Base-by-base conservation (phyloP, 2,329 filamentous ascomycete genomes). In the Nothophaeocryptopus gaeumannii region DNA sequence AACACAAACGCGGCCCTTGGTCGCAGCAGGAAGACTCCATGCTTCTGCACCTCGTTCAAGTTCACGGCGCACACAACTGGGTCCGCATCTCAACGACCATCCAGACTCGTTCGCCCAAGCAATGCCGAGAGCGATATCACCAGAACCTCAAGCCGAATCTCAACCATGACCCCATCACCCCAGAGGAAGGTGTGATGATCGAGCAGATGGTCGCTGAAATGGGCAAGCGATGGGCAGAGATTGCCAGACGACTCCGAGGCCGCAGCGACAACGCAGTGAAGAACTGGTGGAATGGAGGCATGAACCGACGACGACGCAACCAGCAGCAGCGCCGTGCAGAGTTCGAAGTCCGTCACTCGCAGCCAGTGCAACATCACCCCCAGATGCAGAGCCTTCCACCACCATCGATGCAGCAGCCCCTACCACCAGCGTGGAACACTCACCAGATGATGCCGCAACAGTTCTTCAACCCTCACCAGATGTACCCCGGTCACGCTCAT, bases 221-320 rank as follows among this genome's bases (percentile, higher is more conserved):
- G 74, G 90, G 90, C 55, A 92, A 90, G 74, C 83, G 87, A 49
- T 96, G 91, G 91, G 91, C 91, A 2, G 89, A 96, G 67, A 96
- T 96, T 65, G 89, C 91, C 38, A 81, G 91, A 58, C 78, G 83
- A 39, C 78, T 96, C 14, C 80, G 85, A 47, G 89, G 89, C 58
- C 85, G 91, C 64, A 95, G 90, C 69, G 91, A 96, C 74, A 96
- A 96, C 65, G 87, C 89, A 26, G 89, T 96, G 56, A 96, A 96
- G 81, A 96, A 96, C 71, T 96, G 90, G 89, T 96, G 88, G 88
- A 96, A 96, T 67, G 90, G 91, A 42, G 88, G 86, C 67, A 87
- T 91, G 79, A 96, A 96, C 73, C 83, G 90, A 63, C 79, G 86
- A 63, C 72, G 73, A 63, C 71, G 74, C 54, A 70, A 47, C 59